Evolutionary conservation across 345 rosid genomes (phyloP).

Genomic region (Aquilaria sinensis): DNA sequence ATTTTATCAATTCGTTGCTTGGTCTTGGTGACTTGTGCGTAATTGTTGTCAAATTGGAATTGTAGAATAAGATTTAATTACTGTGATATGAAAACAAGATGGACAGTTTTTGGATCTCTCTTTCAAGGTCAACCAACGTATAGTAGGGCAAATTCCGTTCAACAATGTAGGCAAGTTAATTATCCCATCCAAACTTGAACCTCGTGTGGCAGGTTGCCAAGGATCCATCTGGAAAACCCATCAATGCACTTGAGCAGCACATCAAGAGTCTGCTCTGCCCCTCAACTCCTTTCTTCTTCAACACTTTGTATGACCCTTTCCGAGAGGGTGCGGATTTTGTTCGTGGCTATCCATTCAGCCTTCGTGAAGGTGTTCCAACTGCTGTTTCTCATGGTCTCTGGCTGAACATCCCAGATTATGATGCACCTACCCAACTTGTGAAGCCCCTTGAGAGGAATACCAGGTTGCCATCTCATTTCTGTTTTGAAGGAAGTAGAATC

Average conservation of each 20-base stretch:
- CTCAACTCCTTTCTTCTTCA: slow-evolving; percentile 94
- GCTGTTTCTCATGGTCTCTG: slow-evolving; percentile 98
- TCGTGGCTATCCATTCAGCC: slow-evolving; percentile 96
- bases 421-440: slow-evolving; percentile 99
- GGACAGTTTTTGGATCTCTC: too few relatives aligned
- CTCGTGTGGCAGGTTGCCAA: slow-evolving; percentile 63
- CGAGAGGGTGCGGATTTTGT: slow-evolving; percentile 92
- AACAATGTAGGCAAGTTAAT: background rate
- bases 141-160: background rate
- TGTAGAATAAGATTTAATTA: too few relatives aligned
- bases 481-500: background rate
- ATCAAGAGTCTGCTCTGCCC: slow-evolving; percentile 83
- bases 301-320: slow-evolving; percentile 88
- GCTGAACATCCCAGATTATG: slow-evolving; percentile 98
- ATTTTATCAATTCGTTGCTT: too few relatives aligned
- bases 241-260: slow-evolving; percentile 93
- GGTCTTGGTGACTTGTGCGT: too few relatives aligned
- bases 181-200: background rate
- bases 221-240: slow-evolving; percentile 74
- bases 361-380: slow-evolving; percentile 89
- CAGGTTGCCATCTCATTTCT: slow-evolving; percentile 29
- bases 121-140: too few relatives aligned
- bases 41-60: too few relatives aligned
- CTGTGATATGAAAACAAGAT: too few relatives aligned
- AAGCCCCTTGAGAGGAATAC: slow-evolving; percentile 92